Evolutionary conservation across 108 stramenopile species (phyloP), one percentile per base, ranked within the genome.

Genomic region (Schizochytrium sp.): DNA sequence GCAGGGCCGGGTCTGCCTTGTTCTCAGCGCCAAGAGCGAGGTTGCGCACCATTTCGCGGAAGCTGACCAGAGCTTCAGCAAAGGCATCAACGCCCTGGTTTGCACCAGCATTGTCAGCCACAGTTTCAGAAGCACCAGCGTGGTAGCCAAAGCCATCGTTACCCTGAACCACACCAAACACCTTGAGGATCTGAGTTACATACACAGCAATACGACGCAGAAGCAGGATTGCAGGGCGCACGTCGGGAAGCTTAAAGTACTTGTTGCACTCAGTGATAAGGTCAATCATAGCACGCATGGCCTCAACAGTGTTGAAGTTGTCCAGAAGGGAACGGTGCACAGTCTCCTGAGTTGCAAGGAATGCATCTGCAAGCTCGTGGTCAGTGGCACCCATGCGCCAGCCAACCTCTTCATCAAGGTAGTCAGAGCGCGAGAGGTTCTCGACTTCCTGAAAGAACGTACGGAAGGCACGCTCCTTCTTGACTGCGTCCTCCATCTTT

Each of bases 251-350:
- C 46, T 57, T 47, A 87, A 98, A 73, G 92, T 97, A 97, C 40
- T 93, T 90, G 92, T 98, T 98, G 55, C 93, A 91, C 61, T 93
- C 95, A 61, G 92, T 91, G 44, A 98, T 93, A 49, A 98, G 89
- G 56, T 95, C 95, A 58, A 94, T 92, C 76, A 98, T 88, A n/a
- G 92, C 92, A 47, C 69, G 58, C 89, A 99, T 94, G 57, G 94
- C 97, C 4, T 91, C 92, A 49, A 93, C 96, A 0, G 98, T 98
- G 89, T 99, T 96, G 88, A 99, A 98, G 92, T 99, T 96, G 91
- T 99, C 98, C 87, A 90, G 88, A 56, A 99, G 93, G 46, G 95
- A 92, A 28, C 90, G 94, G 89, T 95, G 93, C 1, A 98, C 93
- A 15, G 49, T 89, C 50, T 49, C 46, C 88, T 94, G 88, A 19